phyloP scores from a whole-genome alignment of 2,329 filamentous ascomycete species.

The Capronia coronata region DNA sequence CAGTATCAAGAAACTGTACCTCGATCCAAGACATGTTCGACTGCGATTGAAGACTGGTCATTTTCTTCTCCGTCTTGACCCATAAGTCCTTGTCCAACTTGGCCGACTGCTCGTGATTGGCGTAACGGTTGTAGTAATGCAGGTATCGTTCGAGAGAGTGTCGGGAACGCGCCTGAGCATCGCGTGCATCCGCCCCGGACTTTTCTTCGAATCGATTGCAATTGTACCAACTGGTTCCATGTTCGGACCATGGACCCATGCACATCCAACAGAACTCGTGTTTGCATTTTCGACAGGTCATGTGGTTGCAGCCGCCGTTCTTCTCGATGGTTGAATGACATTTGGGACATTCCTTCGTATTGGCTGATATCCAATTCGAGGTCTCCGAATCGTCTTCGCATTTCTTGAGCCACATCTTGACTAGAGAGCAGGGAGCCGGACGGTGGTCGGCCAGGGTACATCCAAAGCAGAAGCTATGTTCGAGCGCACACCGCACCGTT shows the following conservation, averaged over 20 bases:
- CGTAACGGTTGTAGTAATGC: slow-evolving; percentile 98
- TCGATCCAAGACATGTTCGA: slow-evolving; percentile 99
- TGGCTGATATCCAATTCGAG: slow-evolving; percentile 98
- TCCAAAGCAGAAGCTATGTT: slow-evolving; percentile 89
- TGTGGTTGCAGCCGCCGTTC: slow-evolving; percentile 96
- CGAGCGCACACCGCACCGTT: slow-evolving; percentile 78
- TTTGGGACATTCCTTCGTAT: slow-evolving; percentile 96
- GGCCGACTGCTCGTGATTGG: slow-evolving; percentile 96
- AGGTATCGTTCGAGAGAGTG: slow-evolving; percentile 92
- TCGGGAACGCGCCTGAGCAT: slow-evolving; percentile 84
- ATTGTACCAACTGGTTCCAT: slow-evolving; percentile 99
- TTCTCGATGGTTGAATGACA: slow-evolving; percentile 98
- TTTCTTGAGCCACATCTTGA: slow-evolving; percentile 96
- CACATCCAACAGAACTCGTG: slow-evolving; percentile 99
- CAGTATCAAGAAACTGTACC: slow-evolving; percentile 90
- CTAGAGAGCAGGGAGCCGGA: slow-evolving; percentile 80
- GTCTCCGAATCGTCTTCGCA: slow-evolving; percentile 98
- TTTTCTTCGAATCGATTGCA: slow-evolving; percentile 97
- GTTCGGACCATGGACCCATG: slow-evolving; percentile 97
- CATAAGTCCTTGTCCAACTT: slow-evolving; percentile 95
- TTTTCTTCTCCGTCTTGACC: slow-evolving; percentile 96
- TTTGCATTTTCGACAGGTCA: slow-evolving; percentile 94
- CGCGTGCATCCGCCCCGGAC: slow-evolving; percentile 80
- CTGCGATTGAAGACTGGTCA: slow-evolving; percentile 87
- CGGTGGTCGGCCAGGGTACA: slow-evolving; percentile 87